phyloP scores from a whole-genome alignment of 352 stramenopile species.

The Globisporangium iwayamae region DNA sequence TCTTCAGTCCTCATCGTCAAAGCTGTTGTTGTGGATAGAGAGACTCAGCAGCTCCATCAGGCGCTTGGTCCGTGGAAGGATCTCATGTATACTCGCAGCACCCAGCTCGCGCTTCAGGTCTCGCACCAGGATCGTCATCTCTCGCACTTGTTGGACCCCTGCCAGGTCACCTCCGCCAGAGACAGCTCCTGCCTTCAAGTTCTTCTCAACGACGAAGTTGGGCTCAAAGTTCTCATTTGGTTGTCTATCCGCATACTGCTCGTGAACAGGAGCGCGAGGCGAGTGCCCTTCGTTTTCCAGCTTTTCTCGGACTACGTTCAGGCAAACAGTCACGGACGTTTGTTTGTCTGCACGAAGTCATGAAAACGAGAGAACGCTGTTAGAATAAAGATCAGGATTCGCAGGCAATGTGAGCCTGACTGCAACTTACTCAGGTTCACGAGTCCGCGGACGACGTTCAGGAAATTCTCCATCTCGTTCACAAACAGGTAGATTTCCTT shows the following conservation, averaged over 20 bases:
- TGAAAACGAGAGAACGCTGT: background rate
- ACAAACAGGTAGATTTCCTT: constrained; percentile 83
- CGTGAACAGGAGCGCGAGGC: background rate
- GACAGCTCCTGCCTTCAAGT: background rate
- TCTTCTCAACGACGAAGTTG: constrained; percentile 71
- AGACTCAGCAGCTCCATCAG: constrained; percentile 81
- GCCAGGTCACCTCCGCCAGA: constrained; percentile 30
- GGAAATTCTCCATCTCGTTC: constrained; percentile 87
- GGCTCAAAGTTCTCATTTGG: constrained; percentile 14
- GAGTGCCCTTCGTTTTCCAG: constrained; percentile 21
- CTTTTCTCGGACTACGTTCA: constrained; percentile 46
- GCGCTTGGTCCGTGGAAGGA: constrained; percentile 67
- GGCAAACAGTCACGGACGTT: constrained; percentile 38
- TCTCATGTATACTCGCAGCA: constrained; percentile 65
- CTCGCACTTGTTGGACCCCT: constrained; percentile 65
- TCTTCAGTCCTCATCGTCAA: constrained; percentile 16
- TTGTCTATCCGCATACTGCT: background rate
- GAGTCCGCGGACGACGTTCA: constrained; percentile 51
- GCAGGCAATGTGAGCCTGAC: background rate
- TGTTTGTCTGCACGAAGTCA: constrained; percentile 31
- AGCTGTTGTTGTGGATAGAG: constrained; percentile 45
- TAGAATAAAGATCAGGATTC: background rate
- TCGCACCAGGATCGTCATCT: constrained; percentile 69
- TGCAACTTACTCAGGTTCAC: constrained; percentile 57
- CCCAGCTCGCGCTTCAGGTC: constrained; percentile 77